Percentiles rank a stretch among this genome's conserved stretches.
These are phyloP conservation scores for Asterochloris sp. DNA, from an alignment of 139 green algal genomes.

Conservation along the genomic window DNA sequence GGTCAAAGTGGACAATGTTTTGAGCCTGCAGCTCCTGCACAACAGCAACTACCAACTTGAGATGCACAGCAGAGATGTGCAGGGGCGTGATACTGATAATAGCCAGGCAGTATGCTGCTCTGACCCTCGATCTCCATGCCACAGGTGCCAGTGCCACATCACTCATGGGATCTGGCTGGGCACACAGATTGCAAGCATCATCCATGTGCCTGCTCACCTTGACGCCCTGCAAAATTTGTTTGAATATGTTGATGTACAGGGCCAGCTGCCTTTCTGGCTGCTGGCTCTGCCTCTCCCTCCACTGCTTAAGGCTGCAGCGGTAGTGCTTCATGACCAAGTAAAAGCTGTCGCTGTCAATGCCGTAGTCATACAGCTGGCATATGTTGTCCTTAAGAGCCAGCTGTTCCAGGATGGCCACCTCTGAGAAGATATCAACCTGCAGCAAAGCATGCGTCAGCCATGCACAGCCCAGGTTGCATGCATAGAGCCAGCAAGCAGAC, in stretches of 20 bases:
- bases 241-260: constrained; percentile 7
- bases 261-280: background rate
- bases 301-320: background rate
- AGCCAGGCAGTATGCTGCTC: no score
- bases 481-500: no score
- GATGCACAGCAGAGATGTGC: no score
- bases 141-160: no score
- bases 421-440: constrained; percentile 5
- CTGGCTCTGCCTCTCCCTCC: constrained; percentile 3
- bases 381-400: background rate
- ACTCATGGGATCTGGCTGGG: no score
- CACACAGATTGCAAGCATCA: no score
- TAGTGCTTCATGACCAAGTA: constrained; percentile 7
- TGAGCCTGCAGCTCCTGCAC: background rate
- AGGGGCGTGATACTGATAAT: no score
- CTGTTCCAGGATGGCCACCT: constrained; percentile 12
- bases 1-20: constrained; percentile 2
- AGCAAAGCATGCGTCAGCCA: no score
- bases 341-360: background rate
- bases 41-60: background rate
- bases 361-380: constrained; percentile 4
- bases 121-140: no score
- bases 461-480: no score
- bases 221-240: background rate
- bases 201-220: background rate